These are phyloP conservation scores for Oryza officinalis DNA, from an alignment of 176 grass and related monocot species.

Conservation along the genomic window DNA sequence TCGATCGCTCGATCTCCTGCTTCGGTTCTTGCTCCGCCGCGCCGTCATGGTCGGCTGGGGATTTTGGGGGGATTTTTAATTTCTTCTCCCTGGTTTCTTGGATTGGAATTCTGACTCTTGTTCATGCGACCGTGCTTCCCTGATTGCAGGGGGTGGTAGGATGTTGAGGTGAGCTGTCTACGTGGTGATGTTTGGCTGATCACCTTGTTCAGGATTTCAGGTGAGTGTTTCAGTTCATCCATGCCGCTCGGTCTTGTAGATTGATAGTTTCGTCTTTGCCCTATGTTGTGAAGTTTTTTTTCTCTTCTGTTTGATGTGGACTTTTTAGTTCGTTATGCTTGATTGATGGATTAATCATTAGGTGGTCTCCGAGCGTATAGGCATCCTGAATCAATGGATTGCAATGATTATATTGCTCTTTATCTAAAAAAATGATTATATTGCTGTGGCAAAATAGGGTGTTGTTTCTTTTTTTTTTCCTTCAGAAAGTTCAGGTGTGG, in stretches of 20 bases:
- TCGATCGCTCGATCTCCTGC: neutral
- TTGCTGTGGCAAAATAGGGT: neutral
- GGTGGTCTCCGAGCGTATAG: neutral
- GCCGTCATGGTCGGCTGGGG: neutral
- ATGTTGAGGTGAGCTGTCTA: neutral
- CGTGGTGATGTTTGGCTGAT: neutral
- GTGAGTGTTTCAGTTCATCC: conserved; percentile 5
- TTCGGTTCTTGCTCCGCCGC: conserved; percentile 14
- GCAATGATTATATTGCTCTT: neutral
- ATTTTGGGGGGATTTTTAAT: neutral
- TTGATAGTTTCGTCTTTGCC: neutral
- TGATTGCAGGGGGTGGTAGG: conserved; percentile 18
- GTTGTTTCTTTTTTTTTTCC: neutral
- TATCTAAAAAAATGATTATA: neutral
- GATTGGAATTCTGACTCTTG: conserved; percentile 18
- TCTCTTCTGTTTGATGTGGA: neutral
- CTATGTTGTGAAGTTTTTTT: neutral
- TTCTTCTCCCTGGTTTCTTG: conserved; percentile 12
- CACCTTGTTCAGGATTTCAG: neutral
- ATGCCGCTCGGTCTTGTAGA: neutral
- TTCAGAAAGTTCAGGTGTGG: neutral
- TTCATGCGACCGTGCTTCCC: neutral
- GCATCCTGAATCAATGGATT: neutral
- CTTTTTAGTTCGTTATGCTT: neutral
- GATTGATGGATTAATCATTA: conserved; percentile 23